phyloP scores from a whole-genome alignment of 2,329 filamentous ascomycete genomes.

The Arthrobotrys conoides region DNA sequence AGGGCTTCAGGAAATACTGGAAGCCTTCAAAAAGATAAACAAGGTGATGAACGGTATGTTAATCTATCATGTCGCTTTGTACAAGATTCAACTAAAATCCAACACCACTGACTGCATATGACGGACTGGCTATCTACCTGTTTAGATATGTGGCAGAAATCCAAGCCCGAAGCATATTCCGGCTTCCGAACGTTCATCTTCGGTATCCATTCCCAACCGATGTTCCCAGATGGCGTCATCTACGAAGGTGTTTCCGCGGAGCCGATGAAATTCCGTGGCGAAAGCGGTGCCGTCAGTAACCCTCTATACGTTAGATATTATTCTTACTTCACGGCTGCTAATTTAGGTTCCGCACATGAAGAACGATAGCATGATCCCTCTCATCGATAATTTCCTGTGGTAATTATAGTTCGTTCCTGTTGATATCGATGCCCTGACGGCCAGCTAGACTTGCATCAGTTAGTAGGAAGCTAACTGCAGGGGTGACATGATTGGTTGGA shows the following conservation, averaged over 20 bases:
- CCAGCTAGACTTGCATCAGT: background rate
- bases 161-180: slow-evolving; percentile 85
- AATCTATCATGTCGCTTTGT: background rate
- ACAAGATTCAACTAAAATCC: slow-evolving; percentile 25
- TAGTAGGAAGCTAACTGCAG: background rate
- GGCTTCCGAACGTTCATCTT: slow-evolving; percentile 97
- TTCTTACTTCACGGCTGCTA: background rate
- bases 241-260: slow-evolving; percentile 86
- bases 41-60: slow-evolving; percentile 73
- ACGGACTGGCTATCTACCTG: too few species aligned
- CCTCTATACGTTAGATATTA: background rate
- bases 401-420: background rate
- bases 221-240: slow-evolving; percentile 92
- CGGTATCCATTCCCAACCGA: slow-evolving; percentile 90
- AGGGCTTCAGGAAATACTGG: slow-evolving; percentile 70
- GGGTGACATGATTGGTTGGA: background rate
- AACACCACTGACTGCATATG: slow-evolving; percentile 1
- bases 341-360: background rate
- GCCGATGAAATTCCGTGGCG: slow-evolving; percentile 86
- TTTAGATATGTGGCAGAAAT: slow-evolving; percentile 87
- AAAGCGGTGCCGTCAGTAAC: slow-evolving; percentile 77
- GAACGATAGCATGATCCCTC: slow-evolving; percentile 93
- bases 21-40: slow-evolving; percentile 72
- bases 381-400: slow-evolving; percentile 84
- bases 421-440: too few species aligned